Conservation (phyloP, 1,139 yeast genomes). For the Pichia sp. region DNA sequence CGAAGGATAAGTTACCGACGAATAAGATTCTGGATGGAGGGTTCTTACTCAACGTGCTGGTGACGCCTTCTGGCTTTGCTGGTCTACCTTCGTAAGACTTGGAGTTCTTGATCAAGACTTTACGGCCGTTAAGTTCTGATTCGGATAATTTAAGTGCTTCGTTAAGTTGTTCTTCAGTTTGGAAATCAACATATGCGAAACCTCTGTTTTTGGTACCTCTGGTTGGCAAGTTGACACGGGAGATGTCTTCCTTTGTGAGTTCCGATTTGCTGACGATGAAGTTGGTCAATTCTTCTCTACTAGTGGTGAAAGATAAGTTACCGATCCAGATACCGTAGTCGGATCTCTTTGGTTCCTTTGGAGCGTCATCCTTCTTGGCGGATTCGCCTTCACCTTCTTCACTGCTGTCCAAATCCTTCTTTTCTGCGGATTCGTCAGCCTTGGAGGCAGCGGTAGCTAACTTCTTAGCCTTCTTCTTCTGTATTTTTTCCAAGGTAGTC, state of each 20-base stretch:
- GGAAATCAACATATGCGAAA: conserved; percentile 88
- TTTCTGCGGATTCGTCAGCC: neutral
- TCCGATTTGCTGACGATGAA: conserved; percentile 63
- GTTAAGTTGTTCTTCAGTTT: conserved; percentile 59
- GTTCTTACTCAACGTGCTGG: conserved; percentile 50
- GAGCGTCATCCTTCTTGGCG: neutral
- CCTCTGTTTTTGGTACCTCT: conserved; percentile 67
- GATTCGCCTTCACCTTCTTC: conserved; percentile 8
- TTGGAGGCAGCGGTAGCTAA: conserved; percentile 13
- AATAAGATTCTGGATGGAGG: conserved; percentile 90
- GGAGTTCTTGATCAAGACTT: conserved; percentile 78
- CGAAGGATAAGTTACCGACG: conserved; percentile 92
- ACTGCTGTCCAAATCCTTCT: neutral
- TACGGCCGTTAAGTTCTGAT: conserved; percentile 74
- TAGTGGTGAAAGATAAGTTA: conserved; percentile 82
- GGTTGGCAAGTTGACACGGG: conserved; percentile 66
- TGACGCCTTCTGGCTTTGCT: conserved; percentile 36
- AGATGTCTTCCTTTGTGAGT: conserved; percentile 47
- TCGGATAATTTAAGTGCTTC: conserved; percentile 71
- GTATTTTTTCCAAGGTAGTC: conserved; percentile 56
- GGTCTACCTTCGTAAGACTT: conserved; percentile 89
- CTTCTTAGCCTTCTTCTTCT: conserved; percentile 36
- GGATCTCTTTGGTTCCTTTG: conserved; percentile 36
- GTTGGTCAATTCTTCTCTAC: conserved; percentile 67
- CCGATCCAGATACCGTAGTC: conserved; percentile 93